Percentiles rank a stretch among this genome's conserved stretches.
phyloP scores from a whole-genome alignment of 2,329 filamentous ascomycete genomes.

The Dactylonectria estremocensis region DNA sequence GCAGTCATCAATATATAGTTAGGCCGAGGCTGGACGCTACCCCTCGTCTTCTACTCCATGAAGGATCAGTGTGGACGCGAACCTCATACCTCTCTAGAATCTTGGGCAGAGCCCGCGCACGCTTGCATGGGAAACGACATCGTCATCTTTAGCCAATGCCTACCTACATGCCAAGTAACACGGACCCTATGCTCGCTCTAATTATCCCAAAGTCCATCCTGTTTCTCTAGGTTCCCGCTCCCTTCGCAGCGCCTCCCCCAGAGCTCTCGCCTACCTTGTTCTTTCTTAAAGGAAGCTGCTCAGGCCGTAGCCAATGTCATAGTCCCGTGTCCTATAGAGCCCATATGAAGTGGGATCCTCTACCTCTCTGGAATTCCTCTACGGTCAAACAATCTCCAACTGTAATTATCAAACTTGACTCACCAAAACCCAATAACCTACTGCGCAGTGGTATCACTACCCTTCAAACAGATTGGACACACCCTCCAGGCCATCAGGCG shows the following conservation, averaged over 20 bases:
- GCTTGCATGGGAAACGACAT: conserved; percentile 6
- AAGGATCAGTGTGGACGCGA: background rate
- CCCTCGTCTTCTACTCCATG: background rate
- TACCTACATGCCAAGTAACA: conserved; percentile 24
- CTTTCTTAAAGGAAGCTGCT: conserved; percentile 11
- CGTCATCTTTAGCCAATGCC: conserved; percentile 14
- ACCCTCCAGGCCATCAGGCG: conserved; percentile 68
- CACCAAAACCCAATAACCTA: conserved; percentile 4
- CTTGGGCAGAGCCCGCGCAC: background rate
- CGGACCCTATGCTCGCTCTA: conserved; percentile 43
- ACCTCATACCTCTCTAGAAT: background rate
- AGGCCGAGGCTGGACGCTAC: background rate
- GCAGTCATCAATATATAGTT: background rate
- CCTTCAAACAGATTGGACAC: conserved; percentile 67
- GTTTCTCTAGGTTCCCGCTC: conserved; percentile 26
- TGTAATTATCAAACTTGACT: conserved; percentile 14
- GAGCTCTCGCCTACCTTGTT: conserved; percentile 24
- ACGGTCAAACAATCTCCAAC: conserved; percentile 7
- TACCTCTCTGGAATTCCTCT: background rate
- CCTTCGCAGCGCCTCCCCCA: conserved; percentile 36
- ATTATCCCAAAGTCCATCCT: conserved; percentile 37
- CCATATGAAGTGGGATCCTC: conserved; percentile 12
- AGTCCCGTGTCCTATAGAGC: conserved; percentile 3
- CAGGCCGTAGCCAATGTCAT: conserved; percentile 24
- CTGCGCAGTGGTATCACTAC: conserved; percentile 32